Evolutionary conservation across 169 alveolate species (phyloP).

Genomic region (Eimeria maxima): DNA sequence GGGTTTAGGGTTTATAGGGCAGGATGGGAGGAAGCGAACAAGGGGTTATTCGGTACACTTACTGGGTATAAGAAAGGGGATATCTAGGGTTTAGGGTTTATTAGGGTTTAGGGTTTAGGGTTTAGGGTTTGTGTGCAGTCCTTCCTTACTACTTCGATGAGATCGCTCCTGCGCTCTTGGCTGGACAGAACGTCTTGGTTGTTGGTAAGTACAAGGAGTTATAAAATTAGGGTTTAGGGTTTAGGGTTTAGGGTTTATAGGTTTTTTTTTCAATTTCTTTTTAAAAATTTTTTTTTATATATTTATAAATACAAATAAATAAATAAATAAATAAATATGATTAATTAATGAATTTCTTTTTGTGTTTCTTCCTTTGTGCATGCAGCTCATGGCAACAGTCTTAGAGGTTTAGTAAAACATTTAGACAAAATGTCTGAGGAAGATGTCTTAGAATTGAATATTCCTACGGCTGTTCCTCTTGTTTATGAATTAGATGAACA

Average conservation of each 20-base stretch:
- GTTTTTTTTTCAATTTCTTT: too few species aligned
- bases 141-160: slow-evolving; percentile 97
- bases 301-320: too few species aligned
- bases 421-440: slow-evolving; percentile 96
- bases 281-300: too few species aligned
- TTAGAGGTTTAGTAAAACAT: slow-evolving; percentile 98
- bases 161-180: slow-evolving; percentile 95
- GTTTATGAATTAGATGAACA: slow-evolving; percentile 97
- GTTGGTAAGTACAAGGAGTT: too few species aligned
- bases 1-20: too few species aligned
- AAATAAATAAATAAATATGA: too few species aligned
- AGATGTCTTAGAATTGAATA: slow-evolving; percentile 96
- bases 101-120: slow-evolving; percentile 25
- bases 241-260: too few species aligned
- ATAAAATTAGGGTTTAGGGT: too few species aligned
- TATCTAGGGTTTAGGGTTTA: neutral
- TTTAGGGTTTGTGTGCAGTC: slow-evolving; percentile 71
- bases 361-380: slow-evolving; percentile 15
- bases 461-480: slow-evolving; percentile 99
- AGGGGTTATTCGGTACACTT: too few species aligned
- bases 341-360: too few species aligned
- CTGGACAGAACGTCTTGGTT: slow-evolving; percentile 96
- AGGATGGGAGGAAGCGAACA: too few species aligned
- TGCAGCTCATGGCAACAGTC: slow-evolving; percentile 99
- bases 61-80: too few species aligned